Evolutionary conservation across 129 eudicot species (phyloP).

Genomic region (Arctium lappa): DNA sequence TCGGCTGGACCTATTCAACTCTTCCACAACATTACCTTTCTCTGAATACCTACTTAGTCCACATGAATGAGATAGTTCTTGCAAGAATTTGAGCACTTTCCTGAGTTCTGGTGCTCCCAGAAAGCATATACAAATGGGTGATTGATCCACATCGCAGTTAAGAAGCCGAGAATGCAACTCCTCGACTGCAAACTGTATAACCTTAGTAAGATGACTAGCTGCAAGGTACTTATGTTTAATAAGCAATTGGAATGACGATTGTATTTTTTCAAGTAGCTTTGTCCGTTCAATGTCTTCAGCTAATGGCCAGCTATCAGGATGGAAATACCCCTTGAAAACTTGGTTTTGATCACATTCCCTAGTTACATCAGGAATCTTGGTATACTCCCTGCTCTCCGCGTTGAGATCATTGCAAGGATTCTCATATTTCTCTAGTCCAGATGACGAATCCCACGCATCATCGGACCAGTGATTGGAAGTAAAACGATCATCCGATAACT

Average conservation of each 20-base stretch:
- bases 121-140: conserved; percentile 93
- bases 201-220: conserved; percentile 71
- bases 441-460: conserved; percentile 54
- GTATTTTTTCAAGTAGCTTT: conserved; percentile 76
- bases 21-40: conserved; percentile 46
- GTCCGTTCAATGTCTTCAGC: conserved; percentile 76
- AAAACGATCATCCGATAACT: conserved; percentile 38
- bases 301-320: conserved; percentile 71
- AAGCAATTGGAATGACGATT: conserved; percentile 55
- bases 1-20: conserved; percentile 18
- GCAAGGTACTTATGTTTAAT: conserved; percentile 70
- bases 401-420: conserved; percentile 38
- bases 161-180: conserved; percentile 78
- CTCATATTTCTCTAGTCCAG: conserved; percentile 29
- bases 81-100: conserved; percentile 65
- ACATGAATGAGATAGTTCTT: conserved; percentile 73
- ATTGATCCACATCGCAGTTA: conserved; percentile 55
- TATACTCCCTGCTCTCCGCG: conserved; percentile 35
- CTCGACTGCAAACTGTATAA: conserved; percentile 71
- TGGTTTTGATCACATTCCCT: conserved; percentile 46
- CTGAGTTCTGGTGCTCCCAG: conserved; percentile 74
- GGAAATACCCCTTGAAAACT: conserved; percentile 37
- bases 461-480: conserved; percentile 44
- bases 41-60: conserved; percentile 69
- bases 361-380: conserved; percentile 35